Conservation (phyloP, 2,329 filamentous ascomycete genomes). For the Emmonsiellopsis sp. region DNA sequence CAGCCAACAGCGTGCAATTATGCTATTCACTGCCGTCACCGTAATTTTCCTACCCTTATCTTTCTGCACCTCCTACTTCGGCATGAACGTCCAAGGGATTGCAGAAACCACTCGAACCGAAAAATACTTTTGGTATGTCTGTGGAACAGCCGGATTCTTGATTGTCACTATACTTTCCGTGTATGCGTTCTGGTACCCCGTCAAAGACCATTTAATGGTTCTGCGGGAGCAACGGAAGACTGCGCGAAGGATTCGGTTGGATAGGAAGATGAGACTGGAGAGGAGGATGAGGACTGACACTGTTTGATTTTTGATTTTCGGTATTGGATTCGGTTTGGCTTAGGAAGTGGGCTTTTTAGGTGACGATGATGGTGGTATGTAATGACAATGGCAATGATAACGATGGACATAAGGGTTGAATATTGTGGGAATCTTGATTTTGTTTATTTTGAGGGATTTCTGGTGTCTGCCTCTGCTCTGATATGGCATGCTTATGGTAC, state of each 20-base stretch:
- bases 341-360: background rate
- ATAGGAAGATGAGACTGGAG: background rate
- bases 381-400: no score
- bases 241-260: background rate
- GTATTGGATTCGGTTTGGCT: background rate
- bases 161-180: background rate
- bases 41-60: conserved; percentile 14
- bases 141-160: background rate
- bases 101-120: conserved; percentile 8
- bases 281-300: background rate
- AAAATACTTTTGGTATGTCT: conserved; percentile 13
- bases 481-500: no score
- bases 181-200: conserved; percentile 1
- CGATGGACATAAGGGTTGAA: no score
- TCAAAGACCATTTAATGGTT: background rate
- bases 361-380: no score
- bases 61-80: conserved; percentile 14
- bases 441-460: no score
- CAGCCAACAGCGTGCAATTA: conserved; percentile 3
- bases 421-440: no score
- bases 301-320: background rate
- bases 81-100: conserved; percentile 17
- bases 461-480: no score
- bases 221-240: background rate
- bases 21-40: conserved; percentile 14